These are phyloP conservation scores for Recurvomyces mirabilis DNA, from an alignment of 495 filamentous ascomycete genomes.

Conservation along the genomic window DNA sequence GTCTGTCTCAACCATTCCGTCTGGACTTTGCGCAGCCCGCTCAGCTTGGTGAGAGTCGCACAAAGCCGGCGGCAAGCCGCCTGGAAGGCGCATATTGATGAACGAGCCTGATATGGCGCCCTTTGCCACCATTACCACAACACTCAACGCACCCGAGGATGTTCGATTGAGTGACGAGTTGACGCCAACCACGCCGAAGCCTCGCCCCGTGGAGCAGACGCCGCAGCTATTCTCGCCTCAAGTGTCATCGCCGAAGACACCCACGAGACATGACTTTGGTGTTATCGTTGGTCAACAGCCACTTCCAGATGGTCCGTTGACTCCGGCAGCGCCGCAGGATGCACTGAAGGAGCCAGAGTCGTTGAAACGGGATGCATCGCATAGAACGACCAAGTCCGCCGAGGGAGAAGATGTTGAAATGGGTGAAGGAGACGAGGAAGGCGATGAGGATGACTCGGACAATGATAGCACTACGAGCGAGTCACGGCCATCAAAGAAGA, in stretches of 20 bases:
- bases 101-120: conserved; percentile 36
- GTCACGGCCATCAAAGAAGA: conserved; percentile 68
- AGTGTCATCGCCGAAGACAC: conserved; percentile 41
- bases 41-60: conserved; percentile 1
- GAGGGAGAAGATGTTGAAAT: conserved; percentile 46
- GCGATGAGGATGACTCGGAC: conserved; percentile 63
- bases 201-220: conserved; percentile 31
- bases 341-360: conserved; percentile 31
- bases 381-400: conserved; percentile 39
- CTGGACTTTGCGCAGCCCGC: too few species aligned
- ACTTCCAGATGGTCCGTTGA: conserved; percentile 48
- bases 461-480: conserved; percentile 62
- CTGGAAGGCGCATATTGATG: background rate
- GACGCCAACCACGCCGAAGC: conserved; percentile 54
- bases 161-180: conserved; percentile 44
- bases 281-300: conserved; percentile 47
- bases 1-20: background rate
- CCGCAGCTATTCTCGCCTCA: conserved; percentile 28
- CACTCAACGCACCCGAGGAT: conserved; percentile 38
- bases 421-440: conserved; percentile 68
- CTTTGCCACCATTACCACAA: conserved; percentile 70
- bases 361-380: conserved; percentile 47
- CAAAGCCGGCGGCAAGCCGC: conserved; percentile 6
- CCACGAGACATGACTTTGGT: conserved; percentile 51
- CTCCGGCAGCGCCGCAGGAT: conserved; percentile 33